A percentile compares a stretch with the other conserved stretches of the same genome.
Conservation (phyloP, 2,329 filamentous ascomycete species). For the Purpureocillium takamizusanense region DNA sequence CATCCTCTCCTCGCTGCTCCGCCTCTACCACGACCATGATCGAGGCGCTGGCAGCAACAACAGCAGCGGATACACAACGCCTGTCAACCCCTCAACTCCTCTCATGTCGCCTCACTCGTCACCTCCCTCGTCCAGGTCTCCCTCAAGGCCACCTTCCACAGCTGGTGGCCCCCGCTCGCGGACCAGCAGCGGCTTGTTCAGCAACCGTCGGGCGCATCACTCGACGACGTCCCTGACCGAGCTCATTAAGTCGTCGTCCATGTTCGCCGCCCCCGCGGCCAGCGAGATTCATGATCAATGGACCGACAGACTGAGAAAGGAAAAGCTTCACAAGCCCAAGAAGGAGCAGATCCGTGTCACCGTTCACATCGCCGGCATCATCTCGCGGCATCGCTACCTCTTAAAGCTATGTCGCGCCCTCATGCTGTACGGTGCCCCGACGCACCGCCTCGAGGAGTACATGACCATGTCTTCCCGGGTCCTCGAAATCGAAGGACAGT, state of each 20-base stretch:
- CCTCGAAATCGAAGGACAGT: slow-evolving; percentile 81
- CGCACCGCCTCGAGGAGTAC: slow-evolving; percentile 85
- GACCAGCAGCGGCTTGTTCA: slow-evolving; percentile 29
- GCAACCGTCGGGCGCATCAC: slow-evolving; percentile 29
- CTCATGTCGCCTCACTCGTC: slow-evolving; percentile 31
- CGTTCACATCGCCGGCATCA: slow-evolving; percentile 55
- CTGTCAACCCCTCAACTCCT: slow-evolving; percentile 27
- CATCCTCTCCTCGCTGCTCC: slow-evolving; percentile 63
- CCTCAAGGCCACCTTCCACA: slow-evolving; percentile 30
- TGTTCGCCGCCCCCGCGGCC: slow-evolving; percentile 38
- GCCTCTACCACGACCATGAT: slow-evolving; percentile 50
- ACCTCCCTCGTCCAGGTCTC: slow-evolving; percentile 28
- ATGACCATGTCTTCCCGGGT: slow-evolving; percentile 85
- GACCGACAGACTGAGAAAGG: slow-evolving; percentile 32
- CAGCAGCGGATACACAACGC: slow-evolving; percentile 32
- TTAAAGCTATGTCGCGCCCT: slow-evolving; percentile 76
- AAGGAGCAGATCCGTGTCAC: slow-evolving; percentile 37
- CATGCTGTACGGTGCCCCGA: slow-evolving; percentile 86
- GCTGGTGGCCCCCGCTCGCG: slow-evolving; percentile 21
- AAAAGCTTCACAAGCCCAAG: slow-evolving; percentile 24
- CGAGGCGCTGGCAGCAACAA: slow-evolving; percentile 20
- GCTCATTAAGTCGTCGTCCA: slow-evolving; percentile 44
- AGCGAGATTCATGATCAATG: slow-evolving; percentile 34
- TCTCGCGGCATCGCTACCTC: slow-evolving; percentile 74
- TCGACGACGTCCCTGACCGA: slow-evolving; percentile 38